Evolutionary conservation across 2,329 filamentous ascomycete species (phyloP).

Genomic region (Trichothecium roseum): DNA sequence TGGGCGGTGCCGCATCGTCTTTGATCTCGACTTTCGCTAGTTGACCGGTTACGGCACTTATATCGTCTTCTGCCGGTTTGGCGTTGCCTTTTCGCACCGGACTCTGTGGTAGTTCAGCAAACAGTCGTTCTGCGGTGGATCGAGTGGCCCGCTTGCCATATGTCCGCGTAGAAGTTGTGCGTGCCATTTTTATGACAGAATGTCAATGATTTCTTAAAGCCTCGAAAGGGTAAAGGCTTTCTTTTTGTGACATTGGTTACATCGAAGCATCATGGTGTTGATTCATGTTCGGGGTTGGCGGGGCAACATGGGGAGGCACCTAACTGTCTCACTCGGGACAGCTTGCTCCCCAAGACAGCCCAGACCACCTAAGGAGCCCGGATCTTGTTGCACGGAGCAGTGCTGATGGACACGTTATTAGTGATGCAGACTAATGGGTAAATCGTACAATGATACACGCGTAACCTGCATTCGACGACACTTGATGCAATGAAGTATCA

Average conservation of each 20-base stretch:
- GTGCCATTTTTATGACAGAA: conserved; percentile 28
- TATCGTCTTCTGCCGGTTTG: conserved; percentile 6
- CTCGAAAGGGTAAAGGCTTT: too few species aligned
- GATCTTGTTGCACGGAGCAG: too few species aligned
- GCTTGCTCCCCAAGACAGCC: too few species aligned
- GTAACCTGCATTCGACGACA: too few species aligned
- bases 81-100: conserved; percentile 25
- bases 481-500: too few species aligned
- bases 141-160: conserved; percentile 42
- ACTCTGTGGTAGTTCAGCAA: conserved; percentile 40
- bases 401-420: too few species aligned
- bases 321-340: too few species aligned
- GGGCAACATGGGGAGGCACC: conserved; percentile 1
- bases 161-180: conserved; percentile 29
- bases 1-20: conserved; percentile 19
- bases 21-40: conserved; percentile 18
- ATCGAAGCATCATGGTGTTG: too few species aligned
- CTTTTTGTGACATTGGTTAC: too few species aligned
- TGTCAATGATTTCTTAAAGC: background rate
- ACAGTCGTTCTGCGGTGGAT: conserved; percentile 35
- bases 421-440: too few species aligned
- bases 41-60: conserved; percentile 16
- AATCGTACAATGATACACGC: too few species aligned
- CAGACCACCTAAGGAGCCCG: too few species aligned
- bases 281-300: background rate